Percentiles rank a stretch among this genome's conserved stretches.
phyloP scores from a whole-genome alignment of 192 early-diverging fungal genomes.

The Gaertneriomyces semiglobifer region DNA sequence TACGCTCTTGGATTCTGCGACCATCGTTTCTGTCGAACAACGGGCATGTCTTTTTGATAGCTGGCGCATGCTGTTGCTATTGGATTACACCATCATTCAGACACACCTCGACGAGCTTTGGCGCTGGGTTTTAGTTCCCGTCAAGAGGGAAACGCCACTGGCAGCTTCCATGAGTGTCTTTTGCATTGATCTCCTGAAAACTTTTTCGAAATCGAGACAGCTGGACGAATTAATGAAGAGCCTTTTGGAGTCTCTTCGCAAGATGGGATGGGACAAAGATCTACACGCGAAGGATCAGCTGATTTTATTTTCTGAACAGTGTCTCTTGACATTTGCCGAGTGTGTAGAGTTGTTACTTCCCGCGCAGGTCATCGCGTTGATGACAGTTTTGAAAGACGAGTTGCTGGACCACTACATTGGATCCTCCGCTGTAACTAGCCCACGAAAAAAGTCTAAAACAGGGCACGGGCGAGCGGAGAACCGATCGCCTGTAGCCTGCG shows the following conservation, averaged over 20 bases:
- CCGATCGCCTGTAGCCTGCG: background rate
- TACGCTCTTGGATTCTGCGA: background rate
- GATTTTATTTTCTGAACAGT: constrained; percentile 8
- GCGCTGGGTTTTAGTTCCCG: constrained; percentile 3
- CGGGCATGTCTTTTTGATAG: background rate
- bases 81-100: constrained; percentile 26
- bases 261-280: background rate
- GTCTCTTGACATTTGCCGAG: background rate
- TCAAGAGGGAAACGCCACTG: background rate
- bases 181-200: constrained; percentile 11
- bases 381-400: background rate
- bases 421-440: too few species aligned
- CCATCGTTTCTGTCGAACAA: constrained; percentile 6
- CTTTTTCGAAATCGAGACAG: constrained; percentile 24
- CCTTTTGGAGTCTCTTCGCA: constrained; percentile 4
- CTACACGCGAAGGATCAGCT: background rate
- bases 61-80: constrained; percentile 15
- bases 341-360: constrained; percentile 16
- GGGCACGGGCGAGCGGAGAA: background rate
- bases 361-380: constrained; percentile 18
- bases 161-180: constrained; percentile 3
- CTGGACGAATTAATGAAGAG: constrained; percentile 19
- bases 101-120: constrained; percentile 16
- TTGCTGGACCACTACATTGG: constrained; percentile 11
- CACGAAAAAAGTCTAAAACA: background rate